phyloP scores from a whole-genome alignment of 768 basidiomycete genomes.

The Boletus coccyginus region DNA sequence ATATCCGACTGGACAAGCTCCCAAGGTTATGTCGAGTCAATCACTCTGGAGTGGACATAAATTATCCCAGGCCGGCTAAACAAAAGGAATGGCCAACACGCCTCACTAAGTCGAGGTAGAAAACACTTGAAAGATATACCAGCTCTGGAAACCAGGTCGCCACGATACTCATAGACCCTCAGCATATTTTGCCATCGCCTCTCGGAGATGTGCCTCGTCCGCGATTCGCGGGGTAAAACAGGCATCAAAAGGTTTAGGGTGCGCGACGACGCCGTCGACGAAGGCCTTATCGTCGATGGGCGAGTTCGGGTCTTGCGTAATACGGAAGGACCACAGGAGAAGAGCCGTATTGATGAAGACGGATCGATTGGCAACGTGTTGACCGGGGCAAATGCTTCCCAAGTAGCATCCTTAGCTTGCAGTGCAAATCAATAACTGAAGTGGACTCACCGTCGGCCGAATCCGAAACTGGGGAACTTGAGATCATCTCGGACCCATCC shows the following conservation, averaged over 20 bases:
- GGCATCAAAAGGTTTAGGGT: slow-evolving; percentile 60
- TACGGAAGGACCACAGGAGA: slow-evolving; percentile 62
- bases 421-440: neutral
- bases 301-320: slow-evolving; percentile 46
- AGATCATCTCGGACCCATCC: slow-evolving; percentile 49
- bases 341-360: slow-evolving; percentile 65
- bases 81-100: neutral
- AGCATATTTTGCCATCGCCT: slow-evolving; percentile 25
- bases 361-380: slow-evolving; percentile 59
- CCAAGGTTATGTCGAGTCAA: neutral
- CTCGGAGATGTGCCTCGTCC: slow-evolving; percentile 23
- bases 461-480: slow-evolving; percentile 54
- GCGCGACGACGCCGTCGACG: slow-evolving; percentile 60
- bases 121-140: neutral
- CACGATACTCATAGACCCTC: slow-evolving; percentile 11
- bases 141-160: neutral
- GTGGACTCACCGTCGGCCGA: slow-evolving; percentile 40
- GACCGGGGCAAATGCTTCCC: slow-evolving; percentile 62
- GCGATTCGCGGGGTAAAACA: slow-evolving; percentile 48
- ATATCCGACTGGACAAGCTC: no score
- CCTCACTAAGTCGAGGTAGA: neutral
- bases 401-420: neutral
- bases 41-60: neutral
- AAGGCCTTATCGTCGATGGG: slow-evolving; percentile 64
- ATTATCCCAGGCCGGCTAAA: no score